A percentile compares a stretch with the other conserved stretches of the same genome.
Conservation (phyloP, 1,284 basidiomycete genomes). For the Inonotus obliquus region DNA sequence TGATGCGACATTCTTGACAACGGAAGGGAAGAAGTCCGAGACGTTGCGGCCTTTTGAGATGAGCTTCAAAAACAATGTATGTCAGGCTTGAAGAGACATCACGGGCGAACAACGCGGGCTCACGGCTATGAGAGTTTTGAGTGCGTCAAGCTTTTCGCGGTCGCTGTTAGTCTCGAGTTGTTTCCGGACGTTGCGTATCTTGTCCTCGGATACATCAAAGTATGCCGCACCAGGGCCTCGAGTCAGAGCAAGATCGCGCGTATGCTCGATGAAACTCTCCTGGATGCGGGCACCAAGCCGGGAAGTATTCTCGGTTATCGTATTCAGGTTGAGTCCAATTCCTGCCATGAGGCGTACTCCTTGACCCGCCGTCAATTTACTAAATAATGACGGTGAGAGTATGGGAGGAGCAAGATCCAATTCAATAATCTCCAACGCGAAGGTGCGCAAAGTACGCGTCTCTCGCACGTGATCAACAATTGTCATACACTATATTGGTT, state of each 20-base stretch:
- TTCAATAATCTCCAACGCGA: background rate
- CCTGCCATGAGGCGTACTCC: background rate
- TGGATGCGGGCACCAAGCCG: conserved; percentile 74
- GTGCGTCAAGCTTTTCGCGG: conserved; percentile 85
- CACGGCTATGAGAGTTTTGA: conserved; percentile 90
- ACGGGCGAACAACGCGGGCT: background rate
- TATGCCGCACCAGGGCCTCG: conserved; percentile 53
- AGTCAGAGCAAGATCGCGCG: conserved; percentile 60
- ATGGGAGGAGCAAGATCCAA: background rate
- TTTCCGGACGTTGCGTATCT: conserved; percentile 70
- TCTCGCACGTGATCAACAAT: background rate
- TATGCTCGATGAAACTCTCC: conserved; percentile 74
- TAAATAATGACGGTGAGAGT: background rate
- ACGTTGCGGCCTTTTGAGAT: conserved; percentile 92
- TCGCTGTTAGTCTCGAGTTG: conserved; percentile 86
- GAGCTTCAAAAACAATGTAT: conserved; percentile 52
- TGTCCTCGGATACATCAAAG: conserved; percentile 68
- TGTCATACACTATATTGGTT: background rate
- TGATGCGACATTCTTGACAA: conserved; percentile 91
- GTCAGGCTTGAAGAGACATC: background rate
- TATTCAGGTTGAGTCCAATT: conserved; percentile 49
- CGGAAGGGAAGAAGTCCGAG: conserved; percentile 88
- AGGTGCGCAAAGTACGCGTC: background rate
- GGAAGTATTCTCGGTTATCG: conserved; percentile 75
- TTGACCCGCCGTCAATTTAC: background rate